phyloP scores from a whole-genome alignment of 2,329 filamentous ascomycete species.

The Phyllosticta paracitricarpa region DNA sequence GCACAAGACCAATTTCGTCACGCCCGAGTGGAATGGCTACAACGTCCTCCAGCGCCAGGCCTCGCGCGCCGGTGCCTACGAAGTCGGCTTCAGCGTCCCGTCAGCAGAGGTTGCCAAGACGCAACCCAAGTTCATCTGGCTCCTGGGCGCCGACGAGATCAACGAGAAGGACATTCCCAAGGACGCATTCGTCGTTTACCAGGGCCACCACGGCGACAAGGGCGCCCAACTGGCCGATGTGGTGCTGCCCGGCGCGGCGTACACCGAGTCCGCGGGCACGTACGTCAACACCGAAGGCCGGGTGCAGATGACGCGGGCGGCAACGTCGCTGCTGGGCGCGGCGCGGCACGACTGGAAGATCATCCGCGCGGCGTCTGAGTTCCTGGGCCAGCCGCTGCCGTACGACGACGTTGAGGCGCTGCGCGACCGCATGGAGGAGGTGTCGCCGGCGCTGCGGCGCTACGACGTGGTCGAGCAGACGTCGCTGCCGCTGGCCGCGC shows the following conservation, averaged over 20 bases:
- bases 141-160: slow-evolving; percentile 91
- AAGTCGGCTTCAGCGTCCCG: slow-evolving; percentile 87
- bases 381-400: slow-evolving; percentile 73
- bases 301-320: slow-evolving; percentile 85
- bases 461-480: slow-evolving; percentile 88
- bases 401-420: slow-evolving; percentile 89
- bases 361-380: slow-evolving; percentile 83
- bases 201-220: slow-evolving; percentile 92
- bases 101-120: slow-evolving; percentile 73
- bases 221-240: slow-evolving; percentile 90
- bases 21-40: slow-evolving; percentile 91
- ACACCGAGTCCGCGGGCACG: slow-evolving; percentile 92
- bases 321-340: slow-evolving; percentile 79
- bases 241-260: slow-evolving; percentile 85
- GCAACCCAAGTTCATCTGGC: slow-evolving; percentile 90
- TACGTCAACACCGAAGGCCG: slow-evolving; percentile 98
- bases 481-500: slow-evolving; percentile 43
- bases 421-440: slow-evolving; percentile 88
- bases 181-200: slow-evolving; percentile 93
- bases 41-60: slow-evolving; percentile 92
- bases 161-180: slow-evolving; percentile 78
- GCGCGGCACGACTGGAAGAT: slow-evolving; percentile 99
- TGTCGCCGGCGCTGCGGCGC: slow-evolving; percentile 77
- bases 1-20: slow-evolving; percentile 79
- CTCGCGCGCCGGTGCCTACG: slow-evolving; percentile 85